Evolutionary conservation across 495 filamentous ascomycete species (phyloP).

Genomic region (Daldinia decipiens): DNA sequence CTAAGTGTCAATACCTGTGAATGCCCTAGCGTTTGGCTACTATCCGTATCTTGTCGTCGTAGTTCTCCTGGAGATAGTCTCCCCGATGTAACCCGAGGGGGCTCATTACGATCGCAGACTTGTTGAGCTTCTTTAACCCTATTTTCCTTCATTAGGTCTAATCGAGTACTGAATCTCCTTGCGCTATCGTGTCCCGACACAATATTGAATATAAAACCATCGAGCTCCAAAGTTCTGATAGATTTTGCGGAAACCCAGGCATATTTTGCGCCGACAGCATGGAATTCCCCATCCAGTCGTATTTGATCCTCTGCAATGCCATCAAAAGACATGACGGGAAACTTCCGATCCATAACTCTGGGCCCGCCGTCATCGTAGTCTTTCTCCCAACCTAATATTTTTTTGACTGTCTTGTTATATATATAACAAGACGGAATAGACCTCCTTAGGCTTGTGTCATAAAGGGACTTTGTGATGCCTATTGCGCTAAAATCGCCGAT

Average conservation of each 20-base stretch:
- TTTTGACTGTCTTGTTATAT: neutral
- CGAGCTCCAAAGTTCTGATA: neutral
- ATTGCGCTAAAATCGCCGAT: constrained; percentile 3
- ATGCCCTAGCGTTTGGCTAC: neutral
- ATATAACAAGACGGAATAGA: constrained; percentile 15
- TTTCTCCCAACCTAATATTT: constrained; percentile 5
- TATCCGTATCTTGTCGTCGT: neutral
- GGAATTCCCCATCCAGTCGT: neutral
- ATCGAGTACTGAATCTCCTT: neutral
- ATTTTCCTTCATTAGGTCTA: neutral
- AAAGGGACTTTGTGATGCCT: constrained; percentile 16
- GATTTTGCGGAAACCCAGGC: neutral
- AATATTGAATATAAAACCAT: neutral
- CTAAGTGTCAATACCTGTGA: neutral
- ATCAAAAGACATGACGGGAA: neutral
- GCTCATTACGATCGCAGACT: neutral
- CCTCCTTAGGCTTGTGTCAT: constrained; percentile 1
- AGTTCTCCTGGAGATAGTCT: neutral
- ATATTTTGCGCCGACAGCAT: neutral
- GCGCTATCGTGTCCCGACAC: neutral
- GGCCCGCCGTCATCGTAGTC: constrained; percentile 9
- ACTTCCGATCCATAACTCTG: constrained; percentile 3
- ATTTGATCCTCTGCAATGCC: neutral
- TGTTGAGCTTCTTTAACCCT: neutral
- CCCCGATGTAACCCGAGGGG: neutral